Conservation (phyloP, 2,329 filamentous ascomycete species). For the Mariannaea sp. region DNA sequence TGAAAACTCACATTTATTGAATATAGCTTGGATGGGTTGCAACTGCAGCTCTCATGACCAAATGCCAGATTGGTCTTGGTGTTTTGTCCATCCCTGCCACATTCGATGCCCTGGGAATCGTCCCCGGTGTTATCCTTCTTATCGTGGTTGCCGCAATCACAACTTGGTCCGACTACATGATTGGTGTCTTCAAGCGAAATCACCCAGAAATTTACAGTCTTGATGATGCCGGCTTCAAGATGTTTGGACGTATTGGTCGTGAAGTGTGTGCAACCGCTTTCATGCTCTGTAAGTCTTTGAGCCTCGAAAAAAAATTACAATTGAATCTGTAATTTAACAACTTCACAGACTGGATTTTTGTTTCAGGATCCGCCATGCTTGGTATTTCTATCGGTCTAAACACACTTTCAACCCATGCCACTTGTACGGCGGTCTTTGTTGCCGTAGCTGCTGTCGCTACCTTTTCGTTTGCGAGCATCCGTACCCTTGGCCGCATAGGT, state of each 20-base stretch:
- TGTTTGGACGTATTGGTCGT: slow-evolving; percentile 51
- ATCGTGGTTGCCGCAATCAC: slow-evolving; percentile 48
- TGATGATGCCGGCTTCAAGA: slow-evolving; percentile 53
- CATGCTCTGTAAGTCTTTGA: slow-evolving; percentile 38
- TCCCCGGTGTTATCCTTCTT: slow-evolving; percentile 52
- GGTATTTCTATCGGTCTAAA: slow-evolving; percentile 45
- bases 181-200: slow-evolving; percentile 54
- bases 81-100: slow-evolving; percentile 52
- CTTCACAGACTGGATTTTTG: slow-evolving; percentile 24
- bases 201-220: slow-evolving; percentile 57
- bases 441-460: slow-evolving; percentile 37
- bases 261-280: slow-evolving; percentile 45
- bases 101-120: slow-evolving; percentile 51
- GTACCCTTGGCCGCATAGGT: slow-evolving; percentile 35
- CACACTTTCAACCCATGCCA: slow-evolving; percentile 42
- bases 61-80: slow-evolving; percentile 49
- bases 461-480: slow-evolving; percentile 38
- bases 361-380: slow-evolving; percentile 46
- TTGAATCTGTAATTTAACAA: background rate
- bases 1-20: too few relatives aligned
- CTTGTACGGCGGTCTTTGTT: slow-evolving; percentile 45
- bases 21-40: slow-evolving; percentile 47
- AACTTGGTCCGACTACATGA: slow-evolving; percentile 53
- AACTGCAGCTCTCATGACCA: slow-evolving; percentile 49
- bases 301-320: too few relatives aligned